These are phyloP conservation scores for Saccharomycopsis fermentans DNA, from an alignment of 805 yeast species.

Conservation along the genomic window DNA sequence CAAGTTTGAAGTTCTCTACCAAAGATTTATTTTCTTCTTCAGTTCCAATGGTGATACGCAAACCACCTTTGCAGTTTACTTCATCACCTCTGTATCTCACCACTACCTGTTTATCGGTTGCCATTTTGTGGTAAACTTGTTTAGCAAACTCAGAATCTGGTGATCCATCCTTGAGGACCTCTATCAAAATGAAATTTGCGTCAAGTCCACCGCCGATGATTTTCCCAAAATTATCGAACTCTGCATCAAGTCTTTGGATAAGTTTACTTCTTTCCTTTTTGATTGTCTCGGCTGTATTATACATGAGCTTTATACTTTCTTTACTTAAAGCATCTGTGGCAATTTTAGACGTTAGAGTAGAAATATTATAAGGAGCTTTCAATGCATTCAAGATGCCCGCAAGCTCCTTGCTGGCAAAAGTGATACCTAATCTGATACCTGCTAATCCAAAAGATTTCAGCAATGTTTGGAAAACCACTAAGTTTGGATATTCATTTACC, in stretches of 20 bases:
- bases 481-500: slow-evolving; percentile 71
- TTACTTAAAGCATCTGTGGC: slow-evolving; percentile 64
- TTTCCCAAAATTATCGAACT: slow-evolving; percentile 56
- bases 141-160: slow-evolving; percentile 66
- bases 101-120: slow-evolving; percentile 65
- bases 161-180: slow-evolving; percentile 52
- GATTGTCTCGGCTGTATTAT: slow-evolving; percentile 39
- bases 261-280: slow-evolving; percentile 46
- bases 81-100: slow-evolving; percentile 89
- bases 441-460: slow-evolving; percentile 96
- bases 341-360: slow-evolving; percentile 64
- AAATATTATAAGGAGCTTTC: slow-evolving; percentile 94
- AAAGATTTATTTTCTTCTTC: slow-evolving; percentile 55
- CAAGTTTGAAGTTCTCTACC: slow-evolving; percentile 37
- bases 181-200: slow-evolving; percentile 74
- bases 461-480: slow-evolving; percentile 83
- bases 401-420: slow-evolving; percentile 52
- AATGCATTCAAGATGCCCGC: slow-evolving; percentile 69
- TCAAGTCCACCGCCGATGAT: slow-evolving; percentile 83
- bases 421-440: slow-evolving; percentile 82
- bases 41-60: slow-evolving; percentile 85
- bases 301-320: slow-evolving; percentile 52
- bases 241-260: slow-evolving; percentile 25
- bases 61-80: slow-evolving; percentile 77
- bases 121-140: slow-evolving; percentile 56